A percentile compares a stretch with the other conserved stretches of the same genome.
Conservation (phyloP, 768 basidiomycete species). For the Hypholoma fasciculare region DNA sequence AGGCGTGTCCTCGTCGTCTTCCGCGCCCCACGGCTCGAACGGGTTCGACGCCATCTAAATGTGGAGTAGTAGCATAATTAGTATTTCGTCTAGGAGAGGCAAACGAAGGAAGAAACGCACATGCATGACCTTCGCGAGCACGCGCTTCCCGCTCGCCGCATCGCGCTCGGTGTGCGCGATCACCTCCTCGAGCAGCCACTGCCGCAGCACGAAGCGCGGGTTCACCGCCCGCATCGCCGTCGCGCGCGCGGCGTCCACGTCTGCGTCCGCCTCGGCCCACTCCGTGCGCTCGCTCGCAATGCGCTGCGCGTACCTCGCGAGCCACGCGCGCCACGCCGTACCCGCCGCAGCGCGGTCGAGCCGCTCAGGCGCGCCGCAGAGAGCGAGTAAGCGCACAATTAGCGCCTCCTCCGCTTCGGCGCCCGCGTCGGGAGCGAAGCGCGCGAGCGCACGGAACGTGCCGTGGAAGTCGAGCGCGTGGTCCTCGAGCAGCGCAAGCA, state of each 20-base stretch:
- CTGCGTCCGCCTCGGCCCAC: constrained; percentile 37
- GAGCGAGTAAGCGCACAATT: constrained; percentile 42
- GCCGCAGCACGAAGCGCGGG: constrained; percentile 89
- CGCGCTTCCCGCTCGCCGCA: constrained; percentile 56
- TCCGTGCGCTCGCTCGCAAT: constrained; percentile 52
- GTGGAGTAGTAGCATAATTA: constrained; percentile 3
- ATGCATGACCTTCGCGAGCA: constrained; percentile 81
- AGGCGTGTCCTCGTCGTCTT: constrained; percentile 41
- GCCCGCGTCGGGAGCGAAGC: constrained; percentile 49
- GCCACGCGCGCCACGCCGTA: constrained; percentile 61
- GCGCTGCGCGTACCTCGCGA: constrained; percentile 59
- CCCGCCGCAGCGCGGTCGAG: constrained; percentile 46
- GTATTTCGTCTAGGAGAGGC: background rate
- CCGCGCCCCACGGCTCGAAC: constrained; percentile 86
- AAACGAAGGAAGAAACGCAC: constrained; percentile 40
- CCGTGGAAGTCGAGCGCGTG: constrained; percentile 87
- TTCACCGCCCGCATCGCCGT: constrained; percentile 62
- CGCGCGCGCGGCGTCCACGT: constrained; percentile 47
- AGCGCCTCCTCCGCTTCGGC: constrained; percentile 37
- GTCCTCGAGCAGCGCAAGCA: constrained; percentile 72
- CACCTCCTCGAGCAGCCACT: constrained; percentile 95
- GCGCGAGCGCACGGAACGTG: constrained; percentile 73
- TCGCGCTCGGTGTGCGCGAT: constrained; percentile 77
- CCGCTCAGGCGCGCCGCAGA: constrained; percentile 45
- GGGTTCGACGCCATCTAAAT: constrained; percentile 83